These are phyloP conservation scores for Solanum tarijense DNA, from an alignment of 257 asterid species.

Conservation along the genomic window DNA sequence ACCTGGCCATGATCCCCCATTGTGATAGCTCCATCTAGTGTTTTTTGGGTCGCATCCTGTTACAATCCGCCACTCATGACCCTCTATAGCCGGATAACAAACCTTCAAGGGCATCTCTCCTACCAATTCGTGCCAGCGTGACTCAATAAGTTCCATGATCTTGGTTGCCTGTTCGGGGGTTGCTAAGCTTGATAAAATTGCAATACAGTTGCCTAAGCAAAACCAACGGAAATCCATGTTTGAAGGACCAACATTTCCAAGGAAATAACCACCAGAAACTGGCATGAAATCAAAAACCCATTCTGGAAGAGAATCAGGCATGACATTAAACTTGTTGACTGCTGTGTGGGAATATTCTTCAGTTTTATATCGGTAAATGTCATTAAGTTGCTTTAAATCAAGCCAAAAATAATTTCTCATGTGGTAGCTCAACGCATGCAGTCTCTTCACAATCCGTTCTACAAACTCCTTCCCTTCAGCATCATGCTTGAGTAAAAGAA, in stretches of 20 bases:
- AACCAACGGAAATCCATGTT: conserved; percentile 75
- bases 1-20: conserved; percentile 81
- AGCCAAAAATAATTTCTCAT: conserved; percentile 72
- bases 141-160: conserved; percentile 60
- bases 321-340: conserved; percentile 58
- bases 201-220: conserved; percentile 60
- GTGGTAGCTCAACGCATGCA: conserved; percentile 60
- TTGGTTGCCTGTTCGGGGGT: conserved; percentile 52
- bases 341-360: conserved; percentile 78
- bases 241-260: conserved; percentile 64
- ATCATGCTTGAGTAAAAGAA: conserved; percentile 49
- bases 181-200: conserved; percentile 52
- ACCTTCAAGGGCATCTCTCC: conserved; percentile 81
- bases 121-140: conserved; percentile 61
- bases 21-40: conserved; percentile 69
- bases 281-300: conserved; percentile 76
- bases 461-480: conserved; percentile 49
- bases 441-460: conserved; percentile 49
- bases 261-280: conserved; percentile 47
- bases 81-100: conserved; percentile 65
- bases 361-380: conserved; percentile 54
- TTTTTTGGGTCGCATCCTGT: conserved; percentile 66
- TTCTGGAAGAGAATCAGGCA: conserved; percentile 71
- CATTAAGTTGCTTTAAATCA: conserved; percentile 57
- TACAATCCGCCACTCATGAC: conserved; percentile 56